These are phyloP conservation scores for Pyrenochaeta sp. DNA, from an alignment of 2,329 filamentous ascomycete genomes.

Conservation along the genomic window DNA sequence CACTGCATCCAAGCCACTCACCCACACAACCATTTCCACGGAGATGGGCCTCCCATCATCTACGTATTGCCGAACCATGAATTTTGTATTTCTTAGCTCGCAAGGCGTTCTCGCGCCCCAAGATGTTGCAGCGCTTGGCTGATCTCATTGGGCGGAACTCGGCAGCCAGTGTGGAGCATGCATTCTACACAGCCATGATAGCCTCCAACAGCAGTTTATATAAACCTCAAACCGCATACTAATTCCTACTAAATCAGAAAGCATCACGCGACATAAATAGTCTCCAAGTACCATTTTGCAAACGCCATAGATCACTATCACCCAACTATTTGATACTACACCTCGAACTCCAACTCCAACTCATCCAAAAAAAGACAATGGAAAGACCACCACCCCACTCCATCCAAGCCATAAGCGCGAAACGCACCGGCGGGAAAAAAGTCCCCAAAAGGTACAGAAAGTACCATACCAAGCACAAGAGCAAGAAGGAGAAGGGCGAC, in stretches of 20 bases:
- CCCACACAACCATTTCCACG: no score
- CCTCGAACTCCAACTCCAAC: no score
- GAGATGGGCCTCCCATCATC: not conserved
- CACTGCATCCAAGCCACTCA: no score
- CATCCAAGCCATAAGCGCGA: conserved; percentile 18
- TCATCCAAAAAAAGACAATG: no score
- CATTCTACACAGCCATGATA: conserved; percentile 5
- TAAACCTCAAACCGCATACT: no score
- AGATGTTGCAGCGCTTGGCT: conserved; percentile 12
- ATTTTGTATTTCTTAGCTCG: no score
- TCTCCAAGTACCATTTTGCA: not conserved
- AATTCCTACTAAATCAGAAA: no score
- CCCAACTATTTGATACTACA: not conserved
- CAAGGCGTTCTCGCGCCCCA: not conserved
- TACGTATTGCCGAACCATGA: no score
- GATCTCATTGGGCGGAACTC: conserved; percentile 17
- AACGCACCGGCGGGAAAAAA: conserved; percentile 22
- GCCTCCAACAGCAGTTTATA: not conserved
- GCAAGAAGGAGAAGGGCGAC: conserved; percentile 14
- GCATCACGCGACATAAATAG: no score
- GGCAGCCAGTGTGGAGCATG: no score
- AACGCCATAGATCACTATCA: not conserved
- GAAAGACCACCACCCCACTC: conserved; percentile 24
- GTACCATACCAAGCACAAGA: conserved; percentile 9
- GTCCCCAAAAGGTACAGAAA: conserved; percentile 27